Conservation (phyloP, 108 stramenopile genomes). For the Seminavis robusta region DNA sequence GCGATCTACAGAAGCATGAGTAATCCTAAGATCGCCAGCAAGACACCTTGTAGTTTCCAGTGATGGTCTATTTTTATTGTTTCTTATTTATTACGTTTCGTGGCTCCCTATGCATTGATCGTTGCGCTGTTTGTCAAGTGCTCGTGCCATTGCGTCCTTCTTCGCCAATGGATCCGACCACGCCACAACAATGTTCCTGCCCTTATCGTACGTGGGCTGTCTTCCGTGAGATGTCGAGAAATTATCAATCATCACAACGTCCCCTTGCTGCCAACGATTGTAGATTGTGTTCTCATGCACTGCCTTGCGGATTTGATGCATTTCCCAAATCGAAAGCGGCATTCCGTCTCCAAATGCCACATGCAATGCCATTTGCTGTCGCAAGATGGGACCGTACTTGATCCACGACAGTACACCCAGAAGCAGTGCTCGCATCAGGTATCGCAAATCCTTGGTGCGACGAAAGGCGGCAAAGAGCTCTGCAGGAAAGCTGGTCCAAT, state of each 20-base stretch:
- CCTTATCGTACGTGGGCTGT: slow-evolving; percentile 29
- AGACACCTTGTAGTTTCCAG: too few species aligned
- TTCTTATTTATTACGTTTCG: too few species aligned
- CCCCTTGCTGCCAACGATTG: slow-evolving; percentile 27
- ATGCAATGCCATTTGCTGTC: slow-evolving; percentile 26
- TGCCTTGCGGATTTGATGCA: slow-evolving; percentile 21
- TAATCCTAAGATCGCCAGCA: too few species aligned
- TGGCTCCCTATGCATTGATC: too few species aligned
- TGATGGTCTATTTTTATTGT: too few species aligned
- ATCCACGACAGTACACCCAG: slow-evolving; percentile 6
- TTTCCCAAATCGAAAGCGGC: slow-evolving; percentile 23
- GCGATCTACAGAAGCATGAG: too few species aligned
- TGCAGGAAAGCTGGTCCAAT: slow-evolving; percentile 38
- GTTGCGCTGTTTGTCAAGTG: too few species aligned
- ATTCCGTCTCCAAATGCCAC: slow-evolving; percentile 34
- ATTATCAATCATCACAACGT: slow-evolving; percentile 32
- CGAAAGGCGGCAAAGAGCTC: slow-evolving; percentile 29
- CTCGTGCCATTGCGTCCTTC: too few species aligned
- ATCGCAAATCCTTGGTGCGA: slow-evolving; percentile 13
- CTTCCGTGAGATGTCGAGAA: slow-evolving; percentile 30
- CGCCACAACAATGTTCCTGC: slow-evolving; percentile 23
- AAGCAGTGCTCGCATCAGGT: slow-evolving; percentile 12
- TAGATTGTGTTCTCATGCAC: slow-evolving; percentile 34
- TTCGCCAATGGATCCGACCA: slow-evolving; percentile 14
- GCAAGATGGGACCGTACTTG: slow-evolving; percentile 30